phyloP scores from a whole-genome alignment of 345 rosid genomes.

The Pelargonium nanum region DNA sequence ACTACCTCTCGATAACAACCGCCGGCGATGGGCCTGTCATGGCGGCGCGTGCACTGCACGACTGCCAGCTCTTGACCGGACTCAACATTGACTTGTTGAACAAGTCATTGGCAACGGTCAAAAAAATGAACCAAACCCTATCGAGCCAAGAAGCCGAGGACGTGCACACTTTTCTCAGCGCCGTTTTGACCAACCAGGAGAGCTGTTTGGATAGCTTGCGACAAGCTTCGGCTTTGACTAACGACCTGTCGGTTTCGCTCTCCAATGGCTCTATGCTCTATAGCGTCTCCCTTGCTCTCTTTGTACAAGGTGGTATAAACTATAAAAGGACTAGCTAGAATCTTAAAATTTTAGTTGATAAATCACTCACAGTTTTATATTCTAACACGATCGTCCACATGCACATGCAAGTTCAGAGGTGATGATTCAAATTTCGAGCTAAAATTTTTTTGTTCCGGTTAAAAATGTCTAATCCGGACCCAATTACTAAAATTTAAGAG shows the following conservation, averaged over 20 bases:
- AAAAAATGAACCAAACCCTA: conserved; percentile 2
- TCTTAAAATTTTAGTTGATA: too few species aligned
- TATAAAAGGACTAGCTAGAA: not conserved
- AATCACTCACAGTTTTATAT: too few species aligned
- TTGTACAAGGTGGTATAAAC: conserved; percentile 21
- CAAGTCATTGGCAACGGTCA: conserved; percentile 7
- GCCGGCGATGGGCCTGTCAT: not conserved
- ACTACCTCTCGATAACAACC: conserved; percentile 25
- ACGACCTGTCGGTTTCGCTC: conserved; percentile 9
- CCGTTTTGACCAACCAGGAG: conserved; percentile 27
- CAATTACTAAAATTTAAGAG: too few species aligned
- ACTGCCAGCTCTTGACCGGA: conserved; percentile 22
- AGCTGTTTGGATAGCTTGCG: conserved; percentile 31
- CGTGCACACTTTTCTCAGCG: conserved; percentile 25
- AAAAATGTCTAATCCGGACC: too few species aligned
- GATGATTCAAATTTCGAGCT: too few species aligned
- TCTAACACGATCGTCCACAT: too few species aligned
- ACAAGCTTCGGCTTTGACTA: conserved; percentile 4
- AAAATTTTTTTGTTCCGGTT: too few species aligned
- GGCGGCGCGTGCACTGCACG: conserved; percentile 19
- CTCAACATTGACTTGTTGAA: conserved; percentile 21
- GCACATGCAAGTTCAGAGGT: too few species aligned
- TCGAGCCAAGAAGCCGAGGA: conserved; percentile 12
- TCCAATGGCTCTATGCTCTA: conserved; percentile 12
- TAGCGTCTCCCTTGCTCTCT: conserved; percentile 25